Evolutionary conservation across 352 stramenopile species (phyloP).

Genomic region (Phytophthora crassamura): DNA sequence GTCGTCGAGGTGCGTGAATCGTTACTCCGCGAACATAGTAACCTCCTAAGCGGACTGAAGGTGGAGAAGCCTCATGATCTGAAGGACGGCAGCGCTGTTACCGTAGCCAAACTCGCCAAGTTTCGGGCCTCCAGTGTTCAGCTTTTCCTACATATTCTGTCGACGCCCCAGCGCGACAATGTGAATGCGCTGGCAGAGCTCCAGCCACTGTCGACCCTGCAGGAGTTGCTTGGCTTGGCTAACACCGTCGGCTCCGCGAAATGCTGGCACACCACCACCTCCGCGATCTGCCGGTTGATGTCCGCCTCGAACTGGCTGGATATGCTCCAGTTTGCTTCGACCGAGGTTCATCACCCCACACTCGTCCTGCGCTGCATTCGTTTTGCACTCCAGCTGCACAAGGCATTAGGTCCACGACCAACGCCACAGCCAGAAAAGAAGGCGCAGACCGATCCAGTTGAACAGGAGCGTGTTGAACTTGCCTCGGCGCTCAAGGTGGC

Average conservation of each 20-base stretch:
- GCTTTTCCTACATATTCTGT: constrained; percentile 18
- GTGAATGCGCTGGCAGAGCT: constrained; percentile 16
- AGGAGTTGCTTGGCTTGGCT: constrained; percentile 33
- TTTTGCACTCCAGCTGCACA: constrained; percentile 33
- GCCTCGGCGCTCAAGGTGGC: constrained; percentile 19
- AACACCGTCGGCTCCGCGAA: constrained; percentile 27
- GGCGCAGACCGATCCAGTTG: constrained; percentile 13
- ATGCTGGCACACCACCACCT: constrained; percentile 50
- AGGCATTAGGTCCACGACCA: constrained; percentile 3
- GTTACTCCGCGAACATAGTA: constrained; percentile 27
- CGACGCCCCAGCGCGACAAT: constrained; percentile 23
- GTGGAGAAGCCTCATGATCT: background rate
- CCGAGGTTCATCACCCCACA: constrained; percentile 38
- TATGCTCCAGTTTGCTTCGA: constrained; percentile 36
- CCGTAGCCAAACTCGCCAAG: constrained; percentile 1
- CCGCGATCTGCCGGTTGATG: constrained; percentile 36
- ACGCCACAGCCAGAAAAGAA: constrained; percentile 10
- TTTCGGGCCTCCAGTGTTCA: constrained; percentile 19
- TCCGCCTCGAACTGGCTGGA: constrained; percentile 35
- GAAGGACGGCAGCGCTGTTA: background rate
- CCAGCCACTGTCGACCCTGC: constrained; percentile 13
- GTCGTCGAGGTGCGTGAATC: constrained; percentile 5
- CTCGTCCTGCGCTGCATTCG: constrained; percentile 45
- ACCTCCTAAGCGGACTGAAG: constrained; percentile 23
- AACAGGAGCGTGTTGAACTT: constrained; percentile 20